Base-by-base conservation (phyloP, 768 basidiomycete species). In the Mrakia hoshinonis region DNA sequence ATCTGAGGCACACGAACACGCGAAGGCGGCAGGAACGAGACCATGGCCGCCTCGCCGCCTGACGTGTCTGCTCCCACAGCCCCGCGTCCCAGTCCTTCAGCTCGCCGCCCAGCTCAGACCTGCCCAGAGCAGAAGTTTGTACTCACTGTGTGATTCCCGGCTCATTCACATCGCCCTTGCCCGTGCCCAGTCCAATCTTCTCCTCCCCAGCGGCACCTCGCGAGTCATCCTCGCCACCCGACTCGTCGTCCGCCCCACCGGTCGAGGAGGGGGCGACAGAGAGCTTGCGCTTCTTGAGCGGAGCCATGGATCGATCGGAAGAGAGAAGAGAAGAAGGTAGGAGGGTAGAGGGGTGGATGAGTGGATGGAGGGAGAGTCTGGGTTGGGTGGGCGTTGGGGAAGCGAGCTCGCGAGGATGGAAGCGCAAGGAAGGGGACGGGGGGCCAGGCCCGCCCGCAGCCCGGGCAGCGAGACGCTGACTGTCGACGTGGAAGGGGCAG, bases 71-170 rank as follows among this genome's bases (percentile, higher is more conserved):
- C 46, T 34, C 22, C 26, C 34, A 22, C 13, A 7, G 4, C 43
- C 39, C 62, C 29, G 22, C 26, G 22, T 11, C 6, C 34, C 60
- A 29, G 22, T 10, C 60, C 34, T 31, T 24, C 38, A 18, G 34
- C 60, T 10, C 20, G 34, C 12, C 0, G 15, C 36, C 6, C 20
- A 10, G 0, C 15, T 0, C 26, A 6, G 11, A 68, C 7, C 18
- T 15, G 43, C 1, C 36, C 34, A 20, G n/a, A 47, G 54, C 26
- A 34, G 38, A 62, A 10, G 12, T 3, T 15, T 22, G 12, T 31
- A 72, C 70, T 58, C 43, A 72, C 70, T 67, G 36, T 20, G 52
- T 67, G 54, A 72, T 72, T 4, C 70, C 70, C 6, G 70, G 70
- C 29, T 72, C 70, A 36, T 72, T 72, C 43, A 72, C 70, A 46